phyloP scores from a whole-genome alignment of 306 rosid genomes.

The Purshia tridentata region DNA sequence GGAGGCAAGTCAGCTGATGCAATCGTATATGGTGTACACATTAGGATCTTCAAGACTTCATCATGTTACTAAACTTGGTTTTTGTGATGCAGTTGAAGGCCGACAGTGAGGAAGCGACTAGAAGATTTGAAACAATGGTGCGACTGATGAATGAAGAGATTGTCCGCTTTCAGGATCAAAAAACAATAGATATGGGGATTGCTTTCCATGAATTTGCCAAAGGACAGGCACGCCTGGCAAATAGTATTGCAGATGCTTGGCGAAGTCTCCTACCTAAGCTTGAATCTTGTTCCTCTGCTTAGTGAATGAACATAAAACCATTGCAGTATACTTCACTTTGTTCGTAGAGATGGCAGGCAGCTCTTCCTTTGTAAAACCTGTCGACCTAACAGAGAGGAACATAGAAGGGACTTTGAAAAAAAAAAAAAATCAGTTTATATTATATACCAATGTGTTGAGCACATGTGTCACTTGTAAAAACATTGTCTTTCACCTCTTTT shows the following conservation, averaged over 20 bases:
- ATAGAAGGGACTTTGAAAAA: no score
- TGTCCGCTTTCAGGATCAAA: slow-evolving; percentile 85
- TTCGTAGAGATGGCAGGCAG: slow-evolving; percentile 23
- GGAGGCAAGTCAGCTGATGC: slow-evolving; percentile 58
- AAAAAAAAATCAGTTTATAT: no score
- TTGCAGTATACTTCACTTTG: slow-evolving; percentile 10
- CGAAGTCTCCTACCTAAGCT: slow-evolving; percentile 95
- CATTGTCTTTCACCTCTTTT: no score
- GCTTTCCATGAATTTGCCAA: slow-evolving; percentile 96
- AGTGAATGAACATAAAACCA: slow-evolving; percentile 26
- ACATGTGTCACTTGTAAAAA: no score
- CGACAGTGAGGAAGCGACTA: slow-evolving; percentile 84
- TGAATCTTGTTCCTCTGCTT: slow-evolving; percentile 58
- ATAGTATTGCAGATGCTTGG: slow-evolving; percentile 87
- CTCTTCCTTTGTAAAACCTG: slow-evolving; percentile 37
- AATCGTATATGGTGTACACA: not conserved
- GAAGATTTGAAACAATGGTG: slow-evolving; percentile 77
- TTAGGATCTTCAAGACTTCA: not conserved
- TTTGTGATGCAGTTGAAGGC: slow-evolving; percentile 79
- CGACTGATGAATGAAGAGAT: slow-evolving; percentile 84
- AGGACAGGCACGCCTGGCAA: slow-evolving; percentile 93
- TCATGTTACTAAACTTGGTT: slow-evolving; percentile 25
- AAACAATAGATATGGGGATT: slow-evolving; percentile 82
- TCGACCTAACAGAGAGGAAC: slow-evolving; percentile 19
- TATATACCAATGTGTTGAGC: no score